Evolutionary conservation across 2,329 filamentous ascomycete species (phyloP).

Genomic region (Geoglossum cookeanum): DNA sequence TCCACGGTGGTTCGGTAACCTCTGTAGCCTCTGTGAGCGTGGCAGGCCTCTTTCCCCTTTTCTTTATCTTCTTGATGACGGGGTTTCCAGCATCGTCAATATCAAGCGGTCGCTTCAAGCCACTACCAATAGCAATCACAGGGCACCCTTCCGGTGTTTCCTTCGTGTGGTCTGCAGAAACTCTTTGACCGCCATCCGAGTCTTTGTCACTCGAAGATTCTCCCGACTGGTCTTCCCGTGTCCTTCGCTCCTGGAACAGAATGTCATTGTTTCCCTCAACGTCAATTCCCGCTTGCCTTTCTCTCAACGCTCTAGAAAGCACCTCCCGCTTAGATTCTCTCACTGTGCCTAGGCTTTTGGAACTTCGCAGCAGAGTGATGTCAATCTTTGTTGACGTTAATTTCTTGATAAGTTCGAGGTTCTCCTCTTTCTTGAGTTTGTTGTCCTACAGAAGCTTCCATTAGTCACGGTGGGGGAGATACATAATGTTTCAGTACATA

Average conservation of each 20-base stretch:
- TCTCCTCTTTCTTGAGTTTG: constrained; percentile 90
- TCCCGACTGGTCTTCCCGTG: constrained; percentile 13
- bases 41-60: constrained; percentile 33
- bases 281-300: constrained; percentile 38
- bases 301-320: constrained; percentile 42
- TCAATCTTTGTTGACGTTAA: constrained; percentile 64
- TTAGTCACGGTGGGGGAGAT: not conserved
- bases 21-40: constrained; percentile 23
- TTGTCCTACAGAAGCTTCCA: constrained; percentile 36
- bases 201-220: constrained; percentile 10
- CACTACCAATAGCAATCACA: constrained; percentile 39
- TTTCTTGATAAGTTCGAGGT: constrained; percentile 63
- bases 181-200: not conserved
- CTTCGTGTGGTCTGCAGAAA: constrained; percentile 7
- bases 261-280: constrained; percentile 20
- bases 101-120: constrained; percentile 73
- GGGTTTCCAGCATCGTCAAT: constrained; percentile 62
- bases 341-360: constrained; percentile 52
- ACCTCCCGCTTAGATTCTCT: constrained; percentile 53
- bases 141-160: not conserved
- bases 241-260: not conserved
- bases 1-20: constrained; percentile 12
- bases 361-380: constrained; percentile 62
- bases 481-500: constrained; percentile 15
- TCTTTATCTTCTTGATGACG: constrained; percentile 65